Base-by-base conservation (phyloP, 1,284 basidiomycete genomes). In the Cystobasidium slooffiae region DNA sequence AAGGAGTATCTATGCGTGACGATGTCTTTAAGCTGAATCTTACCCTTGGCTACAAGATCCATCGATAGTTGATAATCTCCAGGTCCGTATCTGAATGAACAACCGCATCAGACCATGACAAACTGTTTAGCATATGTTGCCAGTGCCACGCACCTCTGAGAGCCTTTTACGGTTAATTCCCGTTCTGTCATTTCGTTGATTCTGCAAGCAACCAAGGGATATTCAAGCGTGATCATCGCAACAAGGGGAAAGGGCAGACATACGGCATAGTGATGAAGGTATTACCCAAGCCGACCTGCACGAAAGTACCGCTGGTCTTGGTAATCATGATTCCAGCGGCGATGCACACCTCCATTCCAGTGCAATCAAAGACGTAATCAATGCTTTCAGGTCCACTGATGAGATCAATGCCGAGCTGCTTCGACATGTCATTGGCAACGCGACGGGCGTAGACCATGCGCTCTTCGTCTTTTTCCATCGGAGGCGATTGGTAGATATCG, bases 121-220 rank as follows among this genome's bases (percentile, higher is more conserved):
- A 31, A 31, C 2, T 31, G 5, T 31, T 31, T 31, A 31, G 31
- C 31, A 2, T 31, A 31, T 31, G 31, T 5, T 31, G 5, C 31
- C 3, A 49, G 14, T 49, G 20, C 14, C 24, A n/a, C 46, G 3
- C n/a, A 62, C 59, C 93, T 79, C 89, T 90, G 94, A 18, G 91
- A 92, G 56, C 93, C 93, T 79, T 89, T 90, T 82, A 93, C 85
- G 76, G 86, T 87, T 43, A 96, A 81, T 82, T 96, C 92, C 84
- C 94, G 94, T 76, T 85, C 84, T 77, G 88, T 85, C 24, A 90
- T 82, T 55, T 84, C 83, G 41, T 86, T 86, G 78, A 83, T 79
- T 31, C 63, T 65, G 46, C 31, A 31, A 31, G 31, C 31, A 31
- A 31, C 31, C 31, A 31, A 31, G 31, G 31, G 31, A 5, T 5